Evolutionary conservation across 108 stramenopile genomes (phyloP).

Genomic region (Nitzschia putrida): DNA sequence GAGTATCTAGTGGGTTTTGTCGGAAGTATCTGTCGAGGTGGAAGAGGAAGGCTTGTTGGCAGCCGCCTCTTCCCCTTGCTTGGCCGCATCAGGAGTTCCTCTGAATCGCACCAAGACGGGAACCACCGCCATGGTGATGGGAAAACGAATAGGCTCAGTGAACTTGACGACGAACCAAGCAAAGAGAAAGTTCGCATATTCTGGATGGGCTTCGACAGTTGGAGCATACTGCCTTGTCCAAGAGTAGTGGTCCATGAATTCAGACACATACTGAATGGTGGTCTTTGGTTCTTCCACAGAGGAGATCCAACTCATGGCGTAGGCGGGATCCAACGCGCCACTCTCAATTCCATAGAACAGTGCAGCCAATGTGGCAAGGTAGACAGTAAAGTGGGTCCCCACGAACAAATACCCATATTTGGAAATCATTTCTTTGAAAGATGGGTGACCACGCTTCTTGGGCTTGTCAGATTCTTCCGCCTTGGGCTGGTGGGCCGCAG

Average conservation of each 20-base stretch:
- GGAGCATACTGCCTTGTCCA: constrained; percentile 64
- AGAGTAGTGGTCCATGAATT: constrained; percentile 61
- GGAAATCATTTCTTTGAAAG: constrained; percentile 38
- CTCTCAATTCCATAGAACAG: constrained; percentile 68
- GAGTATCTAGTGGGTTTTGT: too few species aligned
- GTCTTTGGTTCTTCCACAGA: constrained; percentile 51
- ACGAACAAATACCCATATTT: constrained; percentile 75
- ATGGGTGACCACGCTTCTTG: constrained; percentile 31
- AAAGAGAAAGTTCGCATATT: constrained; percentile 84
- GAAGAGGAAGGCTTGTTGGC: not conserved
- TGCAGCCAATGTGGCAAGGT: constrained; percentile 55
- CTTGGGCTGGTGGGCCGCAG: too few species aligned
- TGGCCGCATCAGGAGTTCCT: not conserved
- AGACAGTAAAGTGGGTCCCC: constrained; percentile 68
- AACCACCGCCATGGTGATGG: constrained; percentile 66
- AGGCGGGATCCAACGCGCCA: constrained; percentile 74
- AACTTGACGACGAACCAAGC: constrained; percentile 94
- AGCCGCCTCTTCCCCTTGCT: not conserved
- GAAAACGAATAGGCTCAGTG: constrained; percentile 89
- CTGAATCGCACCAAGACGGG: constrained; percentile 52
- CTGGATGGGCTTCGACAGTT: constrained; percentile 69
- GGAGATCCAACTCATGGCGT: constrained; percentile 50
- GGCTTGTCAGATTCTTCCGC: constrained; percentile 1
- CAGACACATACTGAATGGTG: constrained; percentile 62
- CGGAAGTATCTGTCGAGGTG: too few species aligned